Evolutionary conservation across 306 rosid species (phyloP), one percentile per base, ranked within the genome.

Genomic region (Sphenostylis stenocarpa): DNA sequence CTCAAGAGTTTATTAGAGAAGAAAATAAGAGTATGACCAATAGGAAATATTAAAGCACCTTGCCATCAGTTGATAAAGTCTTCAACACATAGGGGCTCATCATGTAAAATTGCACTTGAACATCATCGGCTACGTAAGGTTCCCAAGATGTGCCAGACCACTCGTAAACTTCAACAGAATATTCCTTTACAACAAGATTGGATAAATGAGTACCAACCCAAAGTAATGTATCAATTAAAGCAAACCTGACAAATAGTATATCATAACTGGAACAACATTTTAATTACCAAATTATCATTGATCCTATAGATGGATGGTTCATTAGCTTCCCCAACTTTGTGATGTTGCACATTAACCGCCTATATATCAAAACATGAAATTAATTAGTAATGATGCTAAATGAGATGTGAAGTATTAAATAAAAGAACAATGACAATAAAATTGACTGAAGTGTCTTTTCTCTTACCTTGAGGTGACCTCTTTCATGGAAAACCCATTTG

Each of bases 31-130:
- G 47, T 52, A 28, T 29, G 68, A 61, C 16, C 39, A 24, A 34
- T 17, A 65, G 39, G 61, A 84, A 44, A 48, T 58, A 53, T 16
- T 63, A 38, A 64, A 51, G 31, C 79, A 96, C 99, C 99, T 88
- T 91, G 79, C 81, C 78, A 80, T 92, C 88, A 24, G 84, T 91
- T 3, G 96, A 89, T 41, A 96, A 76, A 82, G 89, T 92, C 87
- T 96, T 96, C 89, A 96, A 80, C 69, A 96, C 97, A 85, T 92
- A 91, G 69, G 99, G 99, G 68, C 99, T 96, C 99, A 96, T 96
- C 99, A 96, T 91, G 91, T 89, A 96, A 84, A 96, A 96, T 86
- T 96, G 99, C 75, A 96, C 91, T 86, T 96, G 99, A 70, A 92
- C 97, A 73, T 96, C 99, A 78, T 91, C 78, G 29, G 94, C 88